These are phyloP conservation scores for Talaromyces sp. DNA, from an alignment of 2,329 filamentous ascomycete genomes.

Conservation along the genomic window DNA sequence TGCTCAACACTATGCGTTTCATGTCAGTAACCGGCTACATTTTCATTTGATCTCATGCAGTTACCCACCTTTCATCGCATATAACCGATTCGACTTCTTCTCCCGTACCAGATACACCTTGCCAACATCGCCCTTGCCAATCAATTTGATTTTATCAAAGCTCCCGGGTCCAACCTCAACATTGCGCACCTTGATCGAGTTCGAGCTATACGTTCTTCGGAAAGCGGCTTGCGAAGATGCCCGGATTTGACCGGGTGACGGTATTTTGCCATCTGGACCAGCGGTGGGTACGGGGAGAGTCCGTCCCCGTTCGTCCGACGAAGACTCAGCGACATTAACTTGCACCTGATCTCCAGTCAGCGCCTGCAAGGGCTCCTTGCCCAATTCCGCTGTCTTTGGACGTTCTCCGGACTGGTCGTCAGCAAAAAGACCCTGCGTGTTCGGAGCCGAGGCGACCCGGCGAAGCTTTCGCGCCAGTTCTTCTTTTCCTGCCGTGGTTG, in stretches of 20 bases:
- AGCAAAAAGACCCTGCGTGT: constrained; percentile 87
- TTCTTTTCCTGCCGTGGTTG: constrained; percentile 78
- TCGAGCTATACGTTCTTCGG: constrained; percentile 93
- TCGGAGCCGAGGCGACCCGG: constrained; percentile 91
- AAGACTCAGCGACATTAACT: constrained; percentile 50
- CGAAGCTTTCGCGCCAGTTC: constrained; percentile 89
- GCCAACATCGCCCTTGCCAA: constrained; percentile 96
- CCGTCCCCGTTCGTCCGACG: constrained; percentile 19
- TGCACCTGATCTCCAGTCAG: constrained; percentile 51
- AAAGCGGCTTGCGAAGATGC: constrained; percentile 61
- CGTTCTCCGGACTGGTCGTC: constrained; percentile 57
- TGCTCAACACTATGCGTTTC: constrained; percentile 73
- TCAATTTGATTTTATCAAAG: constrained; percentile 99
- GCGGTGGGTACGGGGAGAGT: constrained; percentile 27
- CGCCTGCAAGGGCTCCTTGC: constrained; percentile 69
- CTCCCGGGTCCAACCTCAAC: constrained; percentile 93
- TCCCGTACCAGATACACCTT: constrained; percentile 97
- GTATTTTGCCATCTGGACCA: constrained; percentile 57
- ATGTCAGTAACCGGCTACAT: constrained; percentile 34
- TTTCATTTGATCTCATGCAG: not conserved
- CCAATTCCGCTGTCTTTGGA: constrained; percentile 78
- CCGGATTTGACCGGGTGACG: constrained; percentile 61
- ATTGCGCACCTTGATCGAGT: constrained; percentile 96
- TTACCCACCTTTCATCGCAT: constrained; percentile 91
- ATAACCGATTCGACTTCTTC: constrained; percentile 92